These are phyloP conservation scores for Globisporangium echinulatum DNA, from an alignment of 352 stramenopile genomes.

Conservation along the genomic window DNA sequence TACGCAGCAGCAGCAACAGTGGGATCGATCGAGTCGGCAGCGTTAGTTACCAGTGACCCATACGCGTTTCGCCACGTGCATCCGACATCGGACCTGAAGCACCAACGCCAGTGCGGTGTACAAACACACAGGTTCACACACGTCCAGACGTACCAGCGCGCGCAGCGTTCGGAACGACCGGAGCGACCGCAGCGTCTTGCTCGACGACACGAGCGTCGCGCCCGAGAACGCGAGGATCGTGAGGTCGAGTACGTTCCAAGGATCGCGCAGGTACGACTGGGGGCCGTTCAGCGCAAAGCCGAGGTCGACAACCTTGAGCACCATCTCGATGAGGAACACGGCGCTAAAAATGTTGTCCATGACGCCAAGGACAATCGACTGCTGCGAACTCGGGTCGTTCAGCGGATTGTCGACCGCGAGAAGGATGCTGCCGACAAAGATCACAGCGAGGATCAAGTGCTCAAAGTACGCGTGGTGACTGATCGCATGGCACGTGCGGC, in stretches of 20 bases:
- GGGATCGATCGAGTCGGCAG: no score
- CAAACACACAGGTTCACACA: not conserved
- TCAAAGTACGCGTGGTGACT: slow-evolving; percentile 47
- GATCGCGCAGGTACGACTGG: slow-evolving; percentile 52
- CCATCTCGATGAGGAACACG: slow-evolving; percentile 67
- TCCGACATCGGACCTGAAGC: no score
- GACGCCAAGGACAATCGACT: slow-evolving; percentile 20
- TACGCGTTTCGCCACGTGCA: no score
- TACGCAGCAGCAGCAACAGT: slow-evolving; percentile 1
- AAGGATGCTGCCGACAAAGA: slow-evolving; percentile 51
- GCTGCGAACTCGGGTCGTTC: slow-evolving; percentile 27
- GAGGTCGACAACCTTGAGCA: slow-evolving; percentile 64
- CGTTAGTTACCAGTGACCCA: no score
- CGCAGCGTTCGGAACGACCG: slow-evolving; percentile 59
- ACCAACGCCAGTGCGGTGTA: no score
- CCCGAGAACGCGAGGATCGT: slow-evolving; percentile 50
- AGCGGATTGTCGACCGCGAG: slow-evolving; percentile 64
- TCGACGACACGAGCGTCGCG: slow-evolving; percentile 30
- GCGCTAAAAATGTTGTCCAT: slow-evolving; percentile 47
- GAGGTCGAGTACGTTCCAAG: slow-evolving; percentile 80
- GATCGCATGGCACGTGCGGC: slow-evolving; percentile 16
- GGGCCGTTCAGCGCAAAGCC: slow-evolving; percentile 52
- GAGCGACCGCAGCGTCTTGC: slow-evolving; percentile 38
- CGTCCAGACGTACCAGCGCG: slow-evolving; percentile 33
- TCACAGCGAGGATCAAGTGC: slow-evolving; percentile 48